A percentile compares a stretch with the other conserved stretches of the same genome.
These are phyloP conservation scores for Gracilaria gracilis DNA, from an alignment of 23 red algal species.

Conservation along the genomic window DNA sequence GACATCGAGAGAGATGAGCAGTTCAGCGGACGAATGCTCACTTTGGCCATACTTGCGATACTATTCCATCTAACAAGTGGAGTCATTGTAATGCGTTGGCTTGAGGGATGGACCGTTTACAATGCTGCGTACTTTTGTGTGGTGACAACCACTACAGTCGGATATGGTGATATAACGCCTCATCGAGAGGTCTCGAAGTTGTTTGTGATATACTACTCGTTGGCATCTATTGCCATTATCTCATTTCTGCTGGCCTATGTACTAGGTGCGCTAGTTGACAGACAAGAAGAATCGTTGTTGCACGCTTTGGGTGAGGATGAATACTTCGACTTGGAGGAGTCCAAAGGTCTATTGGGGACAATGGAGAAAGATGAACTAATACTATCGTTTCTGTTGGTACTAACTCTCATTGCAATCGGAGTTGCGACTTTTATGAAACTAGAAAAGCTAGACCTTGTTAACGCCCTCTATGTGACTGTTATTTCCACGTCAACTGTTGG, in stretches of 20 bases:
- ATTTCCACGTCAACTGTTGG: conserved; percentile 78
- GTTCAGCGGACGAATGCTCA: not conserved
- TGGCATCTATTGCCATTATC: conserved; percentile 66
- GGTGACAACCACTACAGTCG: conserved; percentile 74
- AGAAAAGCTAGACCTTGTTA: conserved; percentile 39
- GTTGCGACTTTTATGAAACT: conserved; percentile 35
- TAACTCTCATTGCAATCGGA: conserved; percentile 35
- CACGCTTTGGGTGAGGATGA: conserved; percentile 33
- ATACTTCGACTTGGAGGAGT: not conserved
- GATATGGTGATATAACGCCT: conserved; percentile 82
- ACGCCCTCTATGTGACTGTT: conserved; percentile 67
- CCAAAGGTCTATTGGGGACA: not conserved
- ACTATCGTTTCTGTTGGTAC: not conserved
- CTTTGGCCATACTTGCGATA: conserved; percentile 21
- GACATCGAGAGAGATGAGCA: not conserved
- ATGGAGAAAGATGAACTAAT: conserved; percentile 30
- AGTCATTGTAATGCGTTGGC: conserved; percentile 19
- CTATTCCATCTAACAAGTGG: conserved; percentile 52
- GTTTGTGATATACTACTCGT: conserved; percentile 59
- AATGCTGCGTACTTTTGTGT: conserved; percentile 65
- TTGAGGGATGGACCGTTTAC: conserved; percentile 62
- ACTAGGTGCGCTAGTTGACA: conserved; percentile 61
- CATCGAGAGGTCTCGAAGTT: conserved; percentile 45
- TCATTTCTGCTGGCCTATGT: conserved; percentile 44
- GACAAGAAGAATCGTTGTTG: conserved; percentile 71